Base-by-base conservation (phyloP, 805 yeast species). In the Wickerhamomyces silvicola region DNA sequence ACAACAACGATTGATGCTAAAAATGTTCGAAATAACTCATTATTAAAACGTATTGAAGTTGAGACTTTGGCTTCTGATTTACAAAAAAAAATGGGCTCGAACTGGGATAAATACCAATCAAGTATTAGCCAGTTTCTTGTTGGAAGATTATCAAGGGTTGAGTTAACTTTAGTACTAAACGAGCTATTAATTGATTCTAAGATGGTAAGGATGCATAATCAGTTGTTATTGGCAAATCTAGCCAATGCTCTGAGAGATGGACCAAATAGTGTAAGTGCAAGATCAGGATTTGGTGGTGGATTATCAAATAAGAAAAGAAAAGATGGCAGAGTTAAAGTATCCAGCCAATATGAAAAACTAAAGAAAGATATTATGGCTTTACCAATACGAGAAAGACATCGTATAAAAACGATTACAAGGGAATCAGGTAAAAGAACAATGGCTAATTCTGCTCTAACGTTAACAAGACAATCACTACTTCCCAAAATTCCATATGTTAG, bases 101-200 rank as follows among this genome's bases (percentile, higher is more conserved):
- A 48, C 29, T 90, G 98, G 98, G 90, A 81, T 40, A 71, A 70
- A 37, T 90, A 90, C 56, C 88, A 94, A 41, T 81, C 78, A 35
- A 68, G 84, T 5, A 69, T 92, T 16, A 77, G 90, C 31, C 62
- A 72, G 32, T 90, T 87, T 46, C 63, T 90, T 23, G 65, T 81
- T 23, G 95, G 95, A 5, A 81, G 78, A 52, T 62, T 87, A 13
- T 81, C 95, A 9, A 68, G 95, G 30, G 56, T 58, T 14, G 98
- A 90, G 56, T 64, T 90, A 34, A 73, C 75, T 39, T 60, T 64
- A 10, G 76, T 66, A 29, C 64, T 85, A 20, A 64, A 65, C 27
- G 70, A 70, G n/a, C 62, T 83, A 18, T 62, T 87, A 31, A 34
- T 37, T 0, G 46, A 47, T 27, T 38, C 45, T 9, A 47, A 36